phyloP scores from a whole-genome alignment of 2,329 filamentous ascomycete species.

The Pyrenophora seminiperda region DNA sequence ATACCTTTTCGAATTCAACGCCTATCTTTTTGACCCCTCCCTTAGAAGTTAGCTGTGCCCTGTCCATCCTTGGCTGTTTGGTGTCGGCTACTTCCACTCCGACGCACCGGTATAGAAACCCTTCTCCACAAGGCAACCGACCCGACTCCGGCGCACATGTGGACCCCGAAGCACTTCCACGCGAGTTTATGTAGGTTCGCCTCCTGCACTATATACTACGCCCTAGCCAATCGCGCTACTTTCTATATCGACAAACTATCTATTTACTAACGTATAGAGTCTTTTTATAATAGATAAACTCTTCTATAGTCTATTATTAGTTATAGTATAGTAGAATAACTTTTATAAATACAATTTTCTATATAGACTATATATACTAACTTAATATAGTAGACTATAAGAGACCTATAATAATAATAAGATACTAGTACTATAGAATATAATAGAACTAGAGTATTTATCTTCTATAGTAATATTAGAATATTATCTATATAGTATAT shows the following conservation, averaged over 20 bases:
- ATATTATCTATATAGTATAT: too few relatives aligned
- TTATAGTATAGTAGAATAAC: too few relatives aligned
- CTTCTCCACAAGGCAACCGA: slow-evolving; percentile 21
- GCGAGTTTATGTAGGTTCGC: not conserved
- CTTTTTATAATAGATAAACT: not conserved
- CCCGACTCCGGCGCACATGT: slow-evolving; percentile 15
- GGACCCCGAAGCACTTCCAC: slow-evolving; percentile 4
- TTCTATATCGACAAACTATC: not conserved
- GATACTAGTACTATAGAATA: too few relatives aligned
- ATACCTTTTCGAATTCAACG: slow-evolving; percentile 24
- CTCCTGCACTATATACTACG: too few relatives aligned
- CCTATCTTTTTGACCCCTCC: slow-evolving; percentile 4
- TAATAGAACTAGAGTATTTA: too few relatives aligned
- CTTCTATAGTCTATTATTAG: too few relatives aligned
- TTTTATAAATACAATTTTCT: too few relatives aligned
- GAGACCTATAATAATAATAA: too few relatives aligned
- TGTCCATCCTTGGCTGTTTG: not conserved
- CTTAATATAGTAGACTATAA: too few relatives aligned
- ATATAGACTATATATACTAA: too few relatives aligned
- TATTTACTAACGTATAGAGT: not conserved
- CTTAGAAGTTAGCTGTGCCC: slow-evolving; percentile 1
- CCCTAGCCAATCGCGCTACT: slow-evolving; percentile 6
- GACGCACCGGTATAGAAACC: slow-evolving; percentile 4
- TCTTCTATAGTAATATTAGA: too few relatives aligned
- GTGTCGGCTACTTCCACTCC: not conserved